Evolutionary conservation across 768 basidiomycete genomes (phyloP), one percentile per base, ranked within the genome.

Genomic region (Symmetrospora coprosmae): DNA sequence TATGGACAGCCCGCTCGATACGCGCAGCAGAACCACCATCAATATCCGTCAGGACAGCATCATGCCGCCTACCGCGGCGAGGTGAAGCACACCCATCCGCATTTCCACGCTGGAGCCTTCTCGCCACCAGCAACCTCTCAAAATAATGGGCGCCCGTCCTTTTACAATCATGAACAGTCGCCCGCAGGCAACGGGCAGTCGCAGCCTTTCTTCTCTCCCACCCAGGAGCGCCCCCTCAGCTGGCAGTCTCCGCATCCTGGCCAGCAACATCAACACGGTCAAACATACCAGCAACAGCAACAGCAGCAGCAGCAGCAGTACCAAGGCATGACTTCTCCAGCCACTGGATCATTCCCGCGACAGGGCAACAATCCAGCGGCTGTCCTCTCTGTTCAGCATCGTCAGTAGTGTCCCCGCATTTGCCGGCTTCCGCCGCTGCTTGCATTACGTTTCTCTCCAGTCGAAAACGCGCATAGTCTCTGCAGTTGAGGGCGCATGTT

Each of bases 161-260:
- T 17, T 33, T 17, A 9, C 31, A n/a, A 8, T 30, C 49, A 50
- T n/a, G 27, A 50, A 21, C 45, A 21, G 23, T 21, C 51, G 37
- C 51, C 28, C 49, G 5, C 49, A 50, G 16, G n/a, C 6, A 23
- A 40, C 43, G 27, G n/a, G 11, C 46, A 21, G 11, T 50, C 34
- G 31, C 11, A 39, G 31, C 23, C 23, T 39, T 3, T 55, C 38
- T 4, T 37, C 41, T 28, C 34, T 45, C 23, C 30, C 25, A 55
- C 21, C 19, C 43, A 11, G 4, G 56, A 59, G 17, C 8, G 59
- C n/a, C 59, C 59, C 30, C n/a, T 60, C 9, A 60, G 59, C 52
- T 60, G 59, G 59, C 46, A 60, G 48, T 23, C 47, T 35, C 23
- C 25, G 45, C 45, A 47, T 27, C 13, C 38, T 19, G 19, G 19